A percentile compares a stretch with the other conserved stretches of the same genome.
phyloP scores from a whole-genome alignment of 176 grass and related monocot species.

The Rhynchospora pubera region DNA sequence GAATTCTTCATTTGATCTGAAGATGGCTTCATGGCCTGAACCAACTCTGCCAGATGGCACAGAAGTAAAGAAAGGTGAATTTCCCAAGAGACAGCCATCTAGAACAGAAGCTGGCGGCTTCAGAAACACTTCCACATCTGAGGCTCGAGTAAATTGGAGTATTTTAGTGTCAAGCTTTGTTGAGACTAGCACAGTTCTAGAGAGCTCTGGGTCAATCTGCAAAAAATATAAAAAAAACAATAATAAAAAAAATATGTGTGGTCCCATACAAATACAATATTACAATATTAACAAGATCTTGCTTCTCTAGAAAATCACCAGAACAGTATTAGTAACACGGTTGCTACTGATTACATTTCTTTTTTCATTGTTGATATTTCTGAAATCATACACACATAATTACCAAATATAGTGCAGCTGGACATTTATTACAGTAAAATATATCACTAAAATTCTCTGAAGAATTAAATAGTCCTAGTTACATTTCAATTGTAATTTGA shows the following conservation, averaged over 20 bases:
- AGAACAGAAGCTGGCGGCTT: slow-evolving; percentile 58
- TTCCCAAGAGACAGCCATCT: slow-evolving; percentile 74
- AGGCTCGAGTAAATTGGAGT: slow-evolving; percentile 68
- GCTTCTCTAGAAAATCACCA: too few relatives aligned
- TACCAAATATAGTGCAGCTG: too few relatives aligned
- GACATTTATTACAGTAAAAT: too few relatives aligned
- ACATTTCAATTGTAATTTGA: too few relatives aligned
- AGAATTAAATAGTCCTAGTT: too few relatives aligned
- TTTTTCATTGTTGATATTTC: too few relatives aligned
- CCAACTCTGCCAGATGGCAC: slow-evolving; percentile 96
- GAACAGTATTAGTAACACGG: too few relatives aligned
- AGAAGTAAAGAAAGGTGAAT: slow-evolving; percentile 90
- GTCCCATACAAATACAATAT: not conserved
- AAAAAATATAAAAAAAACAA: slow-evolving; percentile 16
- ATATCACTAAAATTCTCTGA: too few relatives aligned
- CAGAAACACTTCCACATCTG: slow-evolving; percentile 98
- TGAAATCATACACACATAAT: too few relatives aligned
- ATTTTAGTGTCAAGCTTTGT: slow-evolving; percentile 97
- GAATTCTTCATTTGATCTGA: slow-evolving; percentile 85
- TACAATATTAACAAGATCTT: not conserved
- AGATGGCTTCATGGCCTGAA: slow-evolving; percentile 66
- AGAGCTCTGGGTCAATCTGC: slow-evolving; percentile 88
- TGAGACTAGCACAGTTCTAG: slow-evolving; percentile 86
- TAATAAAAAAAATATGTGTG: not conserved
- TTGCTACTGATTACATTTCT: too few relatives aligned